phyloP scores from a whole-genome alignment of 495 filamentous ascomycete species.

The Penicillium lividum region DNA sequence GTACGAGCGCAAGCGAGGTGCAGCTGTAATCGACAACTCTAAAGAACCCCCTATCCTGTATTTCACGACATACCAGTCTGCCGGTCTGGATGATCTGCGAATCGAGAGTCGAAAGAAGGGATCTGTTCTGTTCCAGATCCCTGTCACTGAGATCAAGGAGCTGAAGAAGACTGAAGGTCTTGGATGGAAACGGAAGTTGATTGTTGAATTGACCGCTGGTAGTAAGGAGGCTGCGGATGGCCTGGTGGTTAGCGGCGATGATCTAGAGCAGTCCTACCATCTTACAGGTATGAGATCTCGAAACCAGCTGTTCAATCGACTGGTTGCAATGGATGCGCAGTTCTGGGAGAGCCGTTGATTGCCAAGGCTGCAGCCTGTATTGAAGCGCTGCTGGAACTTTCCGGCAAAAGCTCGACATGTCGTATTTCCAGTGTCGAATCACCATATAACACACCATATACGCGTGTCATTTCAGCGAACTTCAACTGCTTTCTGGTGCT shows the following conservation, averaged over 20 bases:
- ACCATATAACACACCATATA: not conserved
- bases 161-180: conserved; percentile 81
- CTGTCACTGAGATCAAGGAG: conserved; percentile 62
- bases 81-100: conserved; percentile 25
- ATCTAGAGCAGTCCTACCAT: conserved; percentile 49
- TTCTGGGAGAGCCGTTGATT: conserved; percentile 81
- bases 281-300: conserved; percentile 73
- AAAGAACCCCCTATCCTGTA: conserved; percentile 43
- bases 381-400: not conserved
- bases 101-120: conserved; percentile 48
- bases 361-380: not conserved
- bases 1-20: conserved; percentile 70
- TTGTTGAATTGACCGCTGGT: conserved; percentile 81
- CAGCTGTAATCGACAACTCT: conserved; percentile 66
- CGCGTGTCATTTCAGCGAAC: not conserved
- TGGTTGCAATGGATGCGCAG: conserved; percentile 80
- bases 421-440: not conserved
- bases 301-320: conserved; percentile 83
- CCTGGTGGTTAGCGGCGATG: conserved; percentile 63
- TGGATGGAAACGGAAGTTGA: conserved; percentile 85
- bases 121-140: conserved; percentile 44
- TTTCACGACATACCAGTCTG: conserved; percentile 50
- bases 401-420: not conserved
- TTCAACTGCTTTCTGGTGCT: not conserved
- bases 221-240: conserved; percentile 74